A percentile compares a stretch with the other conserved stretches of the same genome.
Evolutionary conservation across 2,329 filamentous ascomycete species (phyloP).

Genomic region (Aspergillus ochraceus): DNA sequence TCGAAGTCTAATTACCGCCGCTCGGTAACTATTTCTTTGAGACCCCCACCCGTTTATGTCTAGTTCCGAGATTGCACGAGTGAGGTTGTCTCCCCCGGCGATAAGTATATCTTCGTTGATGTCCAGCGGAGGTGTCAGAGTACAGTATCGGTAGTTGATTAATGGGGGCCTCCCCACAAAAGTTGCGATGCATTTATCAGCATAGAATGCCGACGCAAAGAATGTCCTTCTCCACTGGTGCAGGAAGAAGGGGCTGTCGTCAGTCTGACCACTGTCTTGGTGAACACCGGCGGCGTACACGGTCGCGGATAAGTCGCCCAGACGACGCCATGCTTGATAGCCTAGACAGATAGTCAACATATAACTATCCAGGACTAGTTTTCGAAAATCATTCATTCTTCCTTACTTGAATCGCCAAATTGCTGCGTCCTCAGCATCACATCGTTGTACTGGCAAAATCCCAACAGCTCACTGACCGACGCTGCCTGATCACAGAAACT

Average conservation of each 20-base stretch:
- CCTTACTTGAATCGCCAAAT: constrained; percentile 36
- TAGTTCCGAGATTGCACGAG: constrained; percentile 26
- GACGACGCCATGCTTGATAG: constrained; percentile 49
- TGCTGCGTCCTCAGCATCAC: constrained; percentile 33
- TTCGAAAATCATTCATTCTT: background rate
- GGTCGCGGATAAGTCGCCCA: constrained; percentile 49
- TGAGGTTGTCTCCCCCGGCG: constrained; percentile 25
- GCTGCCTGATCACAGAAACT: constrained; percentile 34
- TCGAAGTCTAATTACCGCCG: constrained; percentile 25
- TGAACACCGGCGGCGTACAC: constrained; percentile 52
- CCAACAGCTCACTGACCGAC: constrained; percentile 34
- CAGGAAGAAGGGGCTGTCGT: constrained; percentile 40
- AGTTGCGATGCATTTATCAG: constrained; percentile 50
- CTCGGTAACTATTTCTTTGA: constrained; percentile 16
- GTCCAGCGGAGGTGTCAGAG: constrained; percentile 38
- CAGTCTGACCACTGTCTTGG: constrained; percentile 35
- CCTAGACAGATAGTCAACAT: constrained; percentile 28
- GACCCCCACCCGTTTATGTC: constrained; percentile 31
- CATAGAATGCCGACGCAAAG: constrained; percentile 47
- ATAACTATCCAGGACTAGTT: background rate
- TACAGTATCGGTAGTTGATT: constrained; percentile 46
- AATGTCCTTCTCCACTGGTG: constrained; percentile 40
- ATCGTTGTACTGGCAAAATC: constrained; percentile 36
- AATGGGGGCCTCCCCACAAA: constrained; percentile 53
- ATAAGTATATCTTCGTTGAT: constrained; percentile 30